Base-by-base conservation (phyloP, 768 basidiomycete genomes). In the Xerocomellus amylosporus region DNA sequence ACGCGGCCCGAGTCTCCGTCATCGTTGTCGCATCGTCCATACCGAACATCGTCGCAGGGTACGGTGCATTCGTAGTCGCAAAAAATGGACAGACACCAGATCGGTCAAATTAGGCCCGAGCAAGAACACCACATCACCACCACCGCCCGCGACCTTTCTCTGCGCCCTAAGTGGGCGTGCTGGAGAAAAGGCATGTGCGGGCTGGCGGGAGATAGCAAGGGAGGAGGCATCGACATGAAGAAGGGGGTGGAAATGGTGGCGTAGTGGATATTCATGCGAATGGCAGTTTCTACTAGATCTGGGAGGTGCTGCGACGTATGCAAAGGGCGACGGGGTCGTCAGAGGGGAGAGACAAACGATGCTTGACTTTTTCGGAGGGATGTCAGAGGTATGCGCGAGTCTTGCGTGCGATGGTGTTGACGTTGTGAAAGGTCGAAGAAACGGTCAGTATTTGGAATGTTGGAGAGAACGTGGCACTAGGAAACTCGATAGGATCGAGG, bases 121-220 rank as follows among this genome's bases (percentile, higher is more conserved):
- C 2, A 20, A 30, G 28, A 52, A 51, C 24, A 31, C 3, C 22
- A 1, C 5, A 2, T 38, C 20, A 30, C 51, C 56, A 47, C 51
- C 56, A 48, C 49, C 28, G 41, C 61, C 47, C 4, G 17, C 30
- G 12, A 59, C 49, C 49, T 38, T 31, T 37, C 56, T 59, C 60
- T 38, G 61, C 51, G 51, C 61, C 61, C 56, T 50, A 36, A 37
- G 51, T 58, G 51, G 61, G 61, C 56, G 45, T 45, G 22, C 60
- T 59, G 38, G 61, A 59, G 61, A 63, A 13, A 36, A 50, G 41
- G 56, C 6, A 37, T 47, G 19, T 49, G 42, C 46, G 38, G 54
- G 59, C 54, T 61, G 24, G 36, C n/a, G 24, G 9, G 10, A 24
- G 6, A 8, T n/a, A 1, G 20, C 28, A 19, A 51, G 10, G 17